Conservation (phyloP, 176 grass and related monocot species). For the Puya raimondii region DNA sequence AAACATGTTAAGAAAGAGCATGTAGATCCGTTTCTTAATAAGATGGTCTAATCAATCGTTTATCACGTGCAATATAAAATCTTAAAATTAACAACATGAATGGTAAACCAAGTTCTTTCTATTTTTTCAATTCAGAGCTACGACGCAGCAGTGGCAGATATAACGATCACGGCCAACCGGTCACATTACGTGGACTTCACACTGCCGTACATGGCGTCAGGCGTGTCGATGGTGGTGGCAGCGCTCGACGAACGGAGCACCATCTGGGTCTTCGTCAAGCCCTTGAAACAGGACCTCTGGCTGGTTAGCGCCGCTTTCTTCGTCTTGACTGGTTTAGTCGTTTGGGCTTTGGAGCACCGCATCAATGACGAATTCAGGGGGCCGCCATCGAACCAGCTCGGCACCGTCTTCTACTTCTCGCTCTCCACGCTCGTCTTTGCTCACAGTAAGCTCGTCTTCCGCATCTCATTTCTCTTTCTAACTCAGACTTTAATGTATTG, state of each 20-base stretch:
- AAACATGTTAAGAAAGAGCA: too few species aligned
- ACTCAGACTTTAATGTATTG: too few species aligned
- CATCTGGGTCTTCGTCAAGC: slow-evolving; percentile 66
- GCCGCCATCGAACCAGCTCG: slow-evolving; percentile 32
- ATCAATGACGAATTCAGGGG: slow-evolving; percentile 43
- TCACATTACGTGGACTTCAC: slow-evolving; percentile 56
- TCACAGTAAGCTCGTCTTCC: slow-evolving; percentile 20
- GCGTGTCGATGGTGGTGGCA: slow-evolving; percentile 55
- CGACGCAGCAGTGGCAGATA: slow-evolving; percentile 62
- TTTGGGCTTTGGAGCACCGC: slow-evolving; percentile 70
- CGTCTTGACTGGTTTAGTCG: slow-evolving; percentile 55
- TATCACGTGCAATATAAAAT: background rate
- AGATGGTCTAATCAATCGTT: background rate
- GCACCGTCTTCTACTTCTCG: slow-evolving; percentile 57
- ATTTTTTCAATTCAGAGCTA: slow-evolving; percentile 24
- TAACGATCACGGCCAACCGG: slow-evolving; percentile 52
- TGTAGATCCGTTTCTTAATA: too few species aligned
- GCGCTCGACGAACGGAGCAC: slow-evolving; percentile 22
- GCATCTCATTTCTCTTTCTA: too few species aligned
- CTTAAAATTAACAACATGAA: background rate
- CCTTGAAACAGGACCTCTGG: slow-evolving; percentile 51
- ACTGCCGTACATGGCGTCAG: slow-evolving; percentile 38
- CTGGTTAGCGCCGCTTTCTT: slow-evolving; percentile 39
- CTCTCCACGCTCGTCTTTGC: slow-evolving; percentile 60
- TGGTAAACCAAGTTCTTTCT: background rate